These are phyloP conservation scores for Yarrowia deformans DNA, from an alignment of 805 yeast species.

Conservation along the genomic window DNA sequence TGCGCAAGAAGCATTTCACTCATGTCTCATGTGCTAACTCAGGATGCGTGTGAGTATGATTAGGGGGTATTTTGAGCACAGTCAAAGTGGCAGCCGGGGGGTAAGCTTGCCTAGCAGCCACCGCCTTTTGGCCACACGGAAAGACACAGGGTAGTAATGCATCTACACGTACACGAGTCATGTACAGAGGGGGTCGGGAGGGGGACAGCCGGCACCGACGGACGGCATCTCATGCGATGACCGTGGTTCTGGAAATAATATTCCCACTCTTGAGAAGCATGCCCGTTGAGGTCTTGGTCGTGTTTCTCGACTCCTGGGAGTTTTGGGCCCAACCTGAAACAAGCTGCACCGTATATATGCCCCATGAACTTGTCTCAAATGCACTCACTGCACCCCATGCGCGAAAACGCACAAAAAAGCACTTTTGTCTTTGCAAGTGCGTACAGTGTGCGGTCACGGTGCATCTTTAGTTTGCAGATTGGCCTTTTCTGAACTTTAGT, in stretches of 20 bases:
- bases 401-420: not conserved
- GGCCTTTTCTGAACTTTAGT: not conserved
- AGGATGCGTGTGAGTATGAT: constrained; percentile 2
- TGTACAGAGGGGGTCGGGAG: not conserved
- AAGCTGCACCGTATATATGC: constrained; percentile 22
- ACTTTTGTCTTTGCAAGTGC: not conserved
- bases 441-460: constrained; percentile 25
- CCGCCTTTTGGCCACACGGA: no score
- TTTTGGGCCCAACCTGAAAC: constrained; percentile 15
- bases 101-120: not conserved
- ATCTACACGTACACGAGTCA: not conserved
- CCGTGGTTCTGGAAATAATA: constrained; percentile 33
- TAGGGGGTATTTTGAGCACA: not conserved
- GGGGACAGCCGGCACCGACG: not conserved
- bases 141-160: no score
- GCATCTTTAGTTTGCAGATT: constrained; percentile 11
- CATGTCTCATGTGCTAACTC: constrained; percentile 13
- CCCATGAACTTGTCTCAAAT: constrained; percentile 8
- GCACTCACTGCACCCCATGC: constrained; percentile 6
- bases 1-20: not conserved
- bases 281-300: constrained; percentile 18
- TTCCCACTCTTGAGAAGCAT: not conserved
- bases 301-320: not conserved
- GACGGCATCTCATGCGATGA: not conserved
- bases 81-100: not conserved